Evolutionary conservation across 257 asterid species (phyloP).

Genomic region (Scutellaria minor): DNA sequence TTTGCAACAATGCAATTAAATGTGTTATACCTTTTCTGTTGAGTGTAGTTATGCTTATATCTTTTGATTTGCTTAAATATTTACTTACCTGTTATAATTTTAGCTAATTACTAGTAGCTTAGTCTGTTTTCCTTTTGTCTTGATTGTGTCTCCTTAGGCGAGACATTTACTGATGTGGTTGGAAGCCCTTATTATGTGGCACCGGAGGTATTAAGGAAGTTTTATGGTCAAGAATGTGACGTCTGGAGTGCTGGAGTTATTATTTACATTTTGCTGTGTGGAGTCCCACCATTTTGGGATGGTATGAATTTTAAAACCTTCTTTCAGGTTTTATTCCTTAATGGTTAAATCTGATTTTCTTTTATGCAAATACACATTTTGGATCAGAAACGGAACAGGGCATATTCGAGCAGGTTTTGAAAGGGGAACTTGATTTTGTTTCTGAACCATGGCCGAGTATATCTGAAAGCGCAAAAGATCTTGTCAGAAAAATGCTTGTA

Average conservation of each 20-base stretch:
- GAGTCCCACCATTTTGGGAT: slow-evolving; percentile 78
- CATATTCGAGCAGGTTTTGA: slow-evolving; percentile 73
- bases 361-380: slow-evolving; percentile 25
- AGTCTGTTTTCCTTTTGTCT: background rate
- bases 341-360: slow-evolving; percentile 20
- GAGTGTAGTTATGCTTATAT: background rate
- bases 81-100: background rate
- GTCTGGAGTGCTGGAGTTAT: slow-evolving; percentile 82
- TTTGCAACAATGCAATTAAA: background rate
- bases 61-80: background rate
- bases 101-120: slow-evolving; percentile 4
- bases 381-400: slow-evolving; percentile 70
- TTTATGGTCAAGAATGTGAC: slow-evolving; percentile 67
- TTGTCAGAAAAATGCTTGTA: slow-evolving; percentile 63
- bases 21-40: background rate
- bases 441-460: slow-evolving; percentile 79
- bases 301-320: slow-evolving; percentile 39
- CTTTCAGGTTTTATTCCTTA: background rate
- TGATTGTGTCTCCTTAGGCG: slow-evolving; percentile 48
- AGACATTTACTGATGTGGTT: slow-evolving; percentile 58
- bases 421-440: slow-evolving; percentile 67
- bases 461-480: slow-evolving; percentile 72
- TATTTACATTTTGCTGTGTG: slow-evolving; percentile 63
- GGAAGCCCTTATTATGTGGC: slow-evolving; percentile 82
- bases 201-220: slow-evolving; percentile 64